These are phyloP conservation scores for Linum usitatissimum DNA, from an alignment of 345 rosid species.

Conservation along the genomic window DNA sequence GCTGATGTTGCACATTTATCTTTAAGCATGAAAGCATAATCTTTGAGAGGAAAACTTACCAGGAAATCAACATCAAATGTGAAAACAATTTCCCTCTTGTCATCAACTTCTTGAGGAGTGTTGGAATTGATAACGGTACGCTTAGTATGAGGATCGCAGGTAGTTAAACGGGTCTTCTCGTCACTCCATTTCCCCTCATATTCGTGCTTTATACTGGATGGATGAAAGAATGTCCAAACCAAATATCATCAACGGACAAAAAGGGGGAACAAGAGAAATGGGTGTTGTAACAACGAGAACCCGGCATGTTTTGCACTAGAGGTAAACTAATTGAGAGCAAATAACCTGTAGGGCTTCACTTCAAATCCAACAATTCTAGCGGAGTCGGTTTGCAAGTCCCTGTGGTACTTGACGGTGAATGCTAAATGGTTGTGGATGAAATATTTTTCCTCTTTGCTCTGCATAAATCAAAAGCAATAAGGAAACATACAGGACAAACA, in stretches of 20 bases:
- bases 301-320: background rate
- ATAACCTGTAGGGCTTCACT: constrained; percentile 8
- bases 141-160: constrained; percentile 9
- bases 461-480: background rate
- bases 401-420: constrained; percentile 10
- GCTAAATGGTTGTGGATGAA: constrained; percentile 11
- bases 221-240: background rate
- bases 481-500: background rate
- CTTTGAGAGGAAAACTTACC: background rate
- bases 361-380: constrained; percentile 10
- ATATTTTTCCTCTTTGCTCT: constrained; percentile 10
- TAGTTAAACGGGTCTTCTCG: constrained; percentile 1
- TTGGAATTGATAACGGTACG: constrained; percentile 1
- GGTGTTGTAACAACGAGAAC: background rate
- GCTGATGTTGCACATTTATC: too few species aligned
- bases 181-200: constrained; percentile 7
- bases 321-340: too few species aligned
- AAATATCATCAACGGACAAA: background rate
- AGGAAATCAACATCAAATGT: constrained; percentile 9
- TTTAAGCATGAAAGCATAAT: background rate
- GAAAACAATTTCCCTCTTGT: constrained; percentile 3
- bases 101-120: constrained; percentile 10
- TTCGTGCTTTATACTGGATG: constrained; percentile 1
- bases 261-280: background rate
- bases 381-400: constrained; percentile 7